Percentiles rank a stretch among this genome's conserved stretches.
These are phyloP conservation scores for Zygosaccharomyces bisporus DNA, from an alignment of 805 yeast species.

Conservation along the genomic window DNA sequence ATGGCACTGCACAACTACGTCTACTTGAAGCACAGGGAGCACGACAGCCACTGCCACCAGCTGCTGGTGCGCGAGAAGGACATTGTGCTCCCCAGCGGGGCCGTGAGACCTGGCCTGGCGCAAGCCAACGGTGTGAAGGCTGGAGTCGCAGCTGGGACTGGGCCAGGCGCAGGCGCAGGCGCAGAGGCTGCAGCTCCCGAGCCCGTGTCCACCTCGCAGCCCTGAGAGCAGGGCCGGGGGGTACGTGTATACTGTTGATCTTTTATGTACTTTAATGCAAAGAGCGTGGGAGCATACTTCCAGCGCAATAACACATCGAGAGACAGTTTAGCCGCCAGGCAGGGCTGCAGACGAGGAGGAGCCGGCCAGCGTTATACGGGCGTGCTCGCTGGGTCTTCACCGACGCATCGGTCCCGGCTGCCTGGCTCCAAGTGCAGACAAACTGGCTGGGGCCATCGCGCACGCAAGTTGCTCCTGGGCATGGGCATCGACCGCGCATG, in stretches of 20 bases:
- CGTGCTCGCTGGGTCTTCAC: too few species aligned
- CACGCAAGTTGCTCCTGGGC: too few species aligned
- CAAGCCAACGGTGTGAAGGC: not conserved
- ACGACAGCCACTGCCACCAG: conserved; percentile 23
- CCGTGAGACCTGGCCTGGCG: not conserved
- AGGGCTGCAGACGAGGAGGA: too few species aligned
- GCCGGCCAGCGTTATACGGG: too few species aligned
- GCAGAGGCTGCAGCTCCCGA: not conserved
- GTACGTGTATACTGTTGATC: not conserved
- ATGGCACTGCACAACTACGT: conserved; percentile 28
- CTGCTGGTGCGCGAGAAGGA: conserved; percentile 20
- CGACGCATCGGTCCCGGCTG: too few species aligned
- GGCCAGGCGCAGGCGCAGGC: not conserved
- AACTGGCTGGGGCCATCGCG: too few species aligned
- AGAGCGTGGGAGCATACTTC: too few species aligned
- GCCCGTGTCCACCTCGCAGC: not conserved
- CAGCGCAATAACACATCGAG: too few species aligned
- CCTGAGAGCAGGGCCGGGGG: not conserved
- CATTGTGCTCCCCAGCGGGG: conserved; percentile 1
- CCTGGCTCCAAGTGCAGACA: too few species aligned
- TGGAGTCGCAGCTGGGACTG: not conserved
- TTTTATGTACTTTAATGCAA: not conserved
- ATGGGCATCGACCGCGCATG: too few species aligned
- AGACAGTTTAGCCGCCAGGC: too few species aligned
- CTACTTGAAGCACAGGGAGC: conserved; percentile 23